Percentiles rank a stretch among this genome's conserved stretches.
Conservation (phyloP, 106 monocot genomes). For the Dendrobium catenatum region DNA sequence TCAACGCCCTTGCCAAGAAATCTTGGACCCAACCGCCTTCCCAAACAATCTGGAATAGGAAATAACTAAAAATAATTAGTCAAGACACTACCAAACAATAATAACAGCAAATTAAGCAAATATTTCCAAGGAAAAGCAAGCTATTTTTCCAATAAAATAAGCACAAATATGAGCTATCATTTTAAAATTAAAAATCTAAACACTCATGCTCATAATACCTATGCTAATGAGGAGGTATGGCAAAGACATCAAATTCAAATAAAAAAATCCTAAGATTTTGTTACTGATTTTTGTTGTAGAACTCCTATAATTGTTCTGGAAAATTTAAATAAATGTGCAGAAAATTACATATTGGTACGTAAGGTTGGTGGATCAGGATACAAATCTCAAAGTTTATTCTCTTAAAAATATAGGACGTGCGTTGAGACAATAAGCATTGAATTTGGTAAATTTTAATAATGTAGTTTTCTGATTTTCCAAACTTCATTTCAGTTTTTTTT, state of each 20-base stretch:
- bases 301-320: neutral
- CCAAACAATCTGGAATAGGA: constrained; percentile 70
- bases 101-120: neutral
- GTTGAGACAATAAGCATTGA: too few species aligned
- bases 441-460: too few species aligned
- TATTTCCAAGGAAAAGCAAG: neutral
- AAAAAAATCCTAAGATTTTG: neutral
- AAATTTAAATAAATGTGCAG: neutral
- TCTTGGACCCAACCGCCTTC: constrained; percentile 73
- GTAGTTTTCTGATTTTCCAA: too few species aligned
- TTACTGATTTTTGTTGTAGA: neutral
- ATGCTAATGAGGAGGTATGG: neutral
- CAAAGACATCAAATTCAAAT: neutral
- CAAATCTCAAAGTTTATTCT: neutral
- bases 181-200: neutral
- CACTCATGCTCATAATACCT: neutral
- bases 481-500: too few species aligned
- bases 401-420: neutral
- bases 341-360: neutral
- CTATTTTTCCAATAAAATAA: neutral
- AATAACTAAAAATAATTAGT: neutral
- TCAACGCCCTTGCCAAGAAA: constrained; percentile 61
- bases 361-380: neutral
- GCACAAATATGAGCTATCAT: neutral
- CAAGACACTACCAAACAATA: neutral